phyloP scores from a whole-genome alignment of 352 stramenopile species.

The Globisporangium radiosum region DNA sequence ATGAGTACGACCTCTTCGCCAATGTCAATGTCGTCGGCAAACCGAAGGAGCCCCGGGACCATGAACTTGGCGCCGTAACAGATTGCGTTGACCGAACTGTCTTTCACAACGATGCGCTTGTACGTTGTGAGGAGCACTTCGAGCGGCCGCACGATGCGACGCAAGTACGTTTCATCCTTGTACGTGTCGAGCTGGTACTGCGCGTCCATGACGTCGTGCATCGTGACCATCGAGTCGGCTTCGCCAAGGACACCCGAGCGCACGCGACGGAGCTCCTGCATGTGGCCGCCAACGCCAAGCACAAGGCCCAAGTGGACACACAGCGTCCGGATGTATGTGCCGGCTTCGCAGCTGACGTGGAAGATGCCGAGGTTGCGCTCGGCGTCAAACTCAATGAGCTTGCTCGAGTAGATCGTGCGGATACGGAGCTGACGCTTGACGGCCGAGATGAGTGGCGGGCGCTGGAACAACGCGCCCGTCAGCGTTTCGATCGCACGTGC shows the following conservation, averaged over 20 bases:
- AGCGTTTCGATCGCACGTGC: conserved; percentile 97
- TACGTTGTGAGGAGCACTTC: conserved; percentile 98
- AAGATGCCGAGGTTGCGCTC: conserved; percentile 97
- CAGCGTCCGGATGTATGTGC: conserved; percentile 99
- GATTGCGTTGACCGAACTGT: conserved; percentile 99
- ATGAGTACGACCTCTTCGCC: conserved; percentile 99
- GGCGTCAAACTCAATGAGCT: conserved; percentile 98
- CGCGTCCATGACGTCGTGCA: conserved; percentile 99
- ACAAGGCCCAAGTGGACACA: conserved; percentile 99
- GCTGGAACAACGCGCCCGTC: conserved; percentile 99
- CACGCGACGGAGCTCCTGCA: conserved; percentile 99
- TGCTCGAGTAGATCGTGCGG: conserved; percentile 99
- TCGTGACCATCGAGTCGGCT: conserved; percentile 97
- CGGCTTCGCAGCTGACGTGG: conserved; percentile 96
- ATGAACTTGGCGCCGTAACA: conserved; percentile 99
- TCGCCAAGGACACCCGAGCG: conserved; percentile 95
- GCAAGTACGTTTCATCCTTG: conserved; percentile 99
- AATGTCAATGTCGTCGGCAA: conserved; percentile 99
- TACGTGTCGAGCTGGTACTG: conserved; percentile 98
- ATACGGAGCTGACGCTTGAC: conserved; percentile 99
- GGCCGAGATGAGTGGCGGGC: conserved; percentile 98
- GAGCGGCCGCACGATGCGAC: conserved; percentile 96
- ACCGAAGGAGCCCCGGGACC: conserved; percentile 98
- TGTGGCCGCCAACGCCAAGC: conserved; percentile 97
- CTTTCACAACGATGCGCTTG: conserved; percentile 99